A percentile compares a stretch with the other conserved stretches of the same genome.
phyloP scores from a whole-genome alignment of 1,284 basidiomycete genomes.

The Amylostereum chailletii region DNA sequence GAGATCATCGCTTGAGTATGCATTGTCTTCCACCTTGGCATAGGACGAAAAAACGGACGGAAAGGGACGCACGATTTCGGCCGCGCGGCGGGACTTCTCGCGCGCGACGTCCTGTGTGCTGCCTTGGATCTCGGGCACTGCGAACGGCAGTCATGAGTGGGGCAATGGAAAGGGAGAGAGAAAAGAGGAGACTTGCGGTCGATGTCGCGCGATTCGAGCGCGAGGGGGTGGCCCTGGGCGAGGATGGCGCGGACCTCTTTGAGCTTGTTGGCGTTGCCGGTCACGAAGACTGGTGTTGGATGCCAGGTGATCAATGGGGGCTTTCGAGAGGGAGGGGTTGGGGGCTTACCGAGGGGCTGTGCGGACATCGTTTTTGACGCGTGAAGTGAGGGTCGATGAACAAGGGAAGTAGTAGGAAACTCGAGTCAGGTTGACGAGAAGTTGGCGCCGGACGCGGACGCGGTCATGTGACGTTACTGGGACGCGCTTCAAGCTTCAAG shows the following conservation, averaged over 20 bases:
- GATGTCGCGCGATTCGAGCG: slow-evolving; percentile 59
- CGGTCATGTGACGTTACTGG: too few relatives aligned
- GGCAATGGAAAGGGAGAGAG: neutral
- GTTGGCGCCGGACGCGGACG: too few relatives aligned
- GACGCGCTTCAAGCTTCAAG: too few relatives aligned
- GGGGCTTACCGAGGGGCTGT: too few relatives aligned
- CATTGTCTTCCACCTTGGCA: neutral
- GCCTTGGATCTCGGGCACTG: slow-evolving; percentile 93
- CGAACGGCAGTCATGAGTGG: neutral
- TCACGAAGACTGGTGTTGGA: slow-evolving; percentile 70
- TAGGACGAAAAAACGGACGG: neutral
- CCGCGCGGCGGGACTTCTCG: slow-evolving; percentile 83
- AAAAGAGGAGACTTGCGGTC: slow-evolving; percentile 45
- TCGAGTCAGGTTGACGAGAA: too few relatives aligned
- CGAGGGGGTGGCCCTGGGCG: slow-evolving; percentile 46
- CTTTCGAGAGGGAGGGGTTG: too few relatives aligned
- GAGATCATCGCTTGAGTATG: neutral
- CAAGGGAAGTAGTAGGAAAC: too few relatives aligned
- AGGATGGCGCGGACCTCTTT: slow-evolving; percentile 81
- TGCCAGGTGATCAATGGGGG: too few relatives aligned
- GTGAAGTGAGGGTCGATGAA: too few relatives aligned
- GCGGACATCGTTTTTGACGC: too few relatives aligned
- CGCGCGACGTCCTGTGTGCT: slow-evolving; percentile 85
- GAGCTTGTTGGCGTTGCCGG: slow-evolving; percentile 92
- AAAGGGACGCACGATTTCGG: slow-evolving; percentile 52